phyloP scores from a whole-genome alignment of 2,329 filamentous ascomycete genomes.

The Fusarium papillatum region DNA sequence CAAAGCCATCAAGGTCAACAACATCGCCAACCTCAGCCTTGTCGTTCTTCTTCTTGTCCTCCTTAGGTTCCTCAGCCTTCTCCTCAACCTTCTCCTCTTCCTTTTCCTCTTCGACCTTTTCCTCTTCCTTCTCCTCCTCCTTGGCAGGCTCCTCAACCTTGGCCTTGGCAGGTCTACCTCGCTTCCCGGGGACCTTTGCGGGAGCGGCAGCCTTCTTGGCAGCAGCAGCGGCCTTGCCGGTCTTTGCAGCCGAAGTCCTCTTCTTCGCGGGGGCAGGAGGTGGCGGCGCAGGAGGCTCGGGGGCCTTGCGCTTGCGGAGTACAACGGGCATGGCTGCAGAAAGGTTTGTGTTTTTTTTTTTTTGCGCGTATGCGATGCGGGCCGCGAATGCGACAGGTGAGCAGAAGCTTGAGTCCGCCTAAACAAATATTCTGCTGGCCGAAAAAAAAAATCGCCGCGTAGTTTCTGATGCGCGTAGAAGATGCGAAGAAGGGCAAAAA shows the following conservation, averaged over 20 bases:
- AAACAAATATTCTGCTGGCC: slow-evolving; percentile 14
- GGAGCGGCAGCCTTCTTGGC: slow-evolving; percentile 34
- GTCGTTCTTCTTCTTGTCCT: slow-evolving; percentile 39
- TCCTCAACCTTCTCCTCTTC: slow-evolving; percentile 28
- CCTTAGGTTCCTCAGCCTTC: slow-evolving; percentile 48
- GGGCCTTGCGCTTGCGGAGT: slow-evolving; percentile 73
- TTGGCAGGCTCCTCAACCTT: slow-evolving; percentile 39
- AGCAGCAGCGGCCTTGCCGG: slow-evolving; percentile 27
- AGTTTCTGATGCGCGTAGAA: slow-evolving; percentile 22
- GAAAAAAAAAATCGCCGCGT: slow-evolving; percentile 13
- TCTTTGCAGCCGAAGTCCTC: slow-evolving; percentile 49
- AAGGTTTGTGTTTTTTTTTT: slow-evolving; percentile 9
- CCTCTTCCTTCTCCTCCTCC: slow-evolving; percentile 43
- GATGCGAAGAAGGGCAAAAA: background rate
- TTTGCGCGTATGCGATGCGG: slow-evolving; percentile 26
- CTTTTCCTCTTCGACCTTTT: slow-evolving; percentile 22
- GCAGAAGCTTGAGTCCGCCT: slow-evolving; percentile 21
- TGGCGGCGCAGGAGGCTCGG: slow-evolving; percentile 56
- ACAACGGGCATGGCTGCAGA: slow-evolving; percentile 64
- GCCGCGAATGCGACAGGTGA: slow-evolving; percentile 29
- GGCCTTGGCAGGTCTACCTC: slow-evolving; percentile 51
- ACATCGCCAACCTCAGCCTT: slow-evolving; percentile 67
- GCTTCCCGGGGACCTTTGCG: slow-evolving; percentile 47
- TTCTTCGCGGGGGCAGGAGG: slow-evolving; percentile 54
- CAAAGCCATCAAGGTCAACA: slow-evolving; percentile 71